phyloP scores from a whole-genome alignment of 768 basidiomycete species.

The Bullera alba region DNA sequence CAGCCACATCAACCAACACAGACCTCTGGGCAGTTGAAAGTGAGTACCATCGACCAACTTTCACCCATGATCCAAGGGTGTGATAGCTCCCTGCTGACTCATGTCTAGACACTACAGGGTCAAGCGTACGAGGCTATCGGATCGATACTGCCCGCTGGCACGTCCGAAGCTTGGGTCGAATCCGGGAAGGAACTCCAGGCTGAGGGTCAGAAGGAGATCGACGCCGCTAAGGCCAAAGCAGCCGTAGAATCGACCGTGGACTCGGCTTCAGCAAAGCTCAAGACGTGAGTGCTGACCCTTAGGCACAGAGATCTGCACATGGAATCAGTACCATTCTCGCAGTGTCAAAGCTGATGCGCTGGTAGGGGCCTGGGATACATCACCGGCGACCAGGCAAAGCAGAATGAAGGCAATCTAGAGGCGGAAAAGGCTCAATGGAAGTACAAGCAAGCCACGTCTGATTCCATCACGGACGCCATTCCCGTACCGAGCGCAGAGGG shows the following conservation, averaged over 20 bases:
- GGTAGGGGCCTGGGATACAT: constrained; percentile 35
- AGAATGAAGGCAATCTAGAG: constrained; percentile 38
- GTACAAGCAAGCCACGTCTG: constrained; percentile 35
- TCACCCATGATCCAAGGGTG: not conserved
- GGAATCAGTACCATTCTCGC: not conserved
- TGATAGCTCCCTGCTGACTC: not conserved
- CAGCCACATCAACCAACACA: constrained; percentile 10
- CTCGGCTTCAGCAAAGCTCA: constrained; percentile 23
- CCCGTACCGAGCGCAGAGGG: constrained; percentile 36
- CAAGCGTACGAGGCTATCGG: constrained; percentile 24
- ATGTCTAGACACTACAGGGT: not conserved
- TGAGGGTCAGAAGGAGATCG: constrained; percentile 24
- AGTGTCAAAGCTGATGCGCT: not conserved
- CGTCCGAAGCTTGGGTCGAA: constrained; percentile 15
- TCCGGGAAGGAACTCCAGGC: constrained; percentile 20
- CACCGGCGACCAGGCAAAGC: constrained; percentile 35
- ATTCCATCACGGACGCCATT: constrained; percentile 3
- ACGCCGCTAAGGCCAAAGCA: constrained; percentile 25
- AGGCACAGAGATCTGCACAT: not conserved
- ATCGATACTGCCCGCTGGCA: constrained; percentile 25
- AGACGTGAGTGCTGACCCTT: constrained; percentile 20
- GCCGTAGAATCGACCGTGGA: constrained; percentile 29
- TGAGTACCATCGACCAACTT: not conserved
- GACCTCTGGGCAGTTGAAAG: constrained; percentile 22
- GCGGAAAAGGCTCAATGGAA: constrained; percentile 41